phyloP scores from a whole-genome alignment of 139 green algal species.

The Tetraselmis chui region DNA sequence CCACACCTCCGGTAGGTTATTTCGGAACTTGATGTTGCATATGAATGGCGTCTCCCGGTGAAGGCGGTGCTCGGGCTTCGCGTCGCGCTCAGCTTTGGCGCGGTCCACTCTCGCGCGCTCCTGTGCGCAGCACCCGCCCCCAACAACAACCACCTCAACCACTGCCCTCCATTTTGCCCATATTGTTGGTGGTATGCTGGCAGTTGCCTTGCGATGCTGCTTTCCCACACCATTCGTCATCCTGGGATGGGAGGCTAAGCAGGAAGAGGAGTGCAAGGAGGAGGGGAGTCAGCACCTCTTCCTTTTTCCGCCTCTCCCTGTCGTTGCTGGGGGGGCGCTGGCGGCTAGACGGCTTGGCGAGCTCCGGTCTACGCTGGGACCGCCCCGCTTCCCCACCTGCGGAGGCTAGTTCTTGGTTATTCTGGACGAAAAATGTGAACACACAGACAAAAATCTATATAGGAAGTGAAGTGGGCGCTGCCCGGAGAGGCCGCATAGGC shows the following conservation, averaged over 20 bases:
- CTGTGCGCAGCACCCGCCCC: neutral
- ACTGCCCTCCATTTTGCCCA: neutral
- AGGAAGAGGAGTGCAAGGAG: neutral
- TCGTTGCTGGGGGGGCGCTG: neutral
- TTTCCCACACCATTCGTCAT: too few species aligned
- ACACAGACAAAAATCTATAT: neutral
- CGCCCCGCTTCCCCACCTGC: too few species aligned
- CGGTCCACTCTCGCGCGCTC: neutral
- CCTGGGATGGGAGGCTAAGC: too few species aligned
- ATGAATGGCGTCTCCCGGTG: constrained; percentile 53
- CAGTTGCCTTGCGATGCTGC: too few species aligned
- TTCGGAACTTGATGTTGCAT: constrained; percentile 53
- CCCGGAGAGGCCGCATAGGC: neutral
- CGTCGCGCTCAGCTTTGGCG: neutral
- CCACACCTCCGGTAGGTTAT: constrained; percentile 51
- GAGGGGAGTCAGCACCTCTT: neutral
- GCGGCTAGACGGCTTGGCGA: neutral
- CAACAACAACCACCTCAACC: neutral
- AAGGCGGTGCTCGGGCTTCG: constrained; percentile 16
- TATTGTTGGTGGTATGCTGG: neutral
- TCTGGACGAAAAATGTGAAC: neutral
- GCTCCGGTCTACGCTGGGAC: too few species aligned
- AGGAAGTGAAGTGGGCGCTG: neutral
- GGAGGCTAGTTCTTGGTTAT: too few species aligned
- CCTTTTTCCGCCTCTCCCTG: neutral